Percentiles rank a stretch among this genome's conserved stretches.
These are phyloP conservation scores for Millerozyma acaciae DNA, from an alignment of 805 yeast genomes.

Conservation along the genomic window DNA sequence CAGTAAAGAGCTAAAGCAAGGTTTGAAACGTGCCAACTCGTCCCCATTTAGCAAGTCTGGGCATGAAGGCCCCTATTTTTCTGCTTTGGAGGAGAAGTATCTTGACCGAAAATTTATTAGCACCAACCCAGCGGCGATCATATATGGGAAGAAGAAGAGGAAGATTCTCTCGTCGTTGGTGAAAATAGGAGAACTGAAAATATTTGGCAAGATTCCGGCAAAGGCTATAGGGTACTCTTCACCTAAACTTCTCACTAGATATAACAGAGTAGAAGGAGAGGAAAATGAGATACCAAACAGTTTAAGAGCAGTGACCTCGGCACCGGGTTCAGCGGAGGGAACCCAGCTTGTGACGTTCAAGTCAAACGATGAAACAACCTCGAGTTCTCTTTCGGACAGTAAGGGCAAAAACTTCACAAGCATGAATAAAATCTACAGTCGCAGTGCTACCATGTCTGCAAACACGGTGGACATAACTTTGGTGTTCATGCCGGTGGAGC, in stretches of 20 bases:
- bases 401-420: constrained; percentile 5
- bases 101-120: constrained; percentile 27
- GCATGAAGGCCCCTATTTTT: too few relatives aligned
- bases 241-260: constrained; percentile 34
- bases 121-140: constrained; percentile 14
- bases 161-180: constrained; percentile 29
- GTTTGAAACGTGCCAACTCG: background rate
- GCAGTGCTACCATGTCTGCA: constrained; percentile 19
- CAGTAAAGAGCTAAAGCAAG: constrained; percentile 8
- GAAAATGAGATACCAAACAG: constrained; percentile 1
- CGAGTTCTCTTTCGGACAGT: constrained; percentile 3
- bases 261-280: constrained; percentile 23
- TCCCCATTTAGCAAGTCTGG: constrained; percentile 1
- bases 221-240: constrained; percentile 33
- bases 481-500: constrained; percentile 22
- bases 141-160: constrained; percentile 36
- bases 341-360: background rate
- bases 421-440: constrained; percentile 29
- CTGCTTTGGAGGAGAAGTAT: constrained; percentile 7
- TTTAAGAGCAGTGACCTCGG: background rate
- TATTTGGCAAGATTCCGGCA: constrained; percentile 31
- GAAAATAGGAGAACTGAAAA: constrained; percentile 31
- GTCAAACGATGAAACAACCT: constrained; percentile 3
- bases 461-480: constrained; percentile 23
- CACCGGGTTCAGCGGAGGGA: background rate